Conservation (phyloP, 192 early-diverging fungal genomes). For the Rhizophagus sp. region DNA sequence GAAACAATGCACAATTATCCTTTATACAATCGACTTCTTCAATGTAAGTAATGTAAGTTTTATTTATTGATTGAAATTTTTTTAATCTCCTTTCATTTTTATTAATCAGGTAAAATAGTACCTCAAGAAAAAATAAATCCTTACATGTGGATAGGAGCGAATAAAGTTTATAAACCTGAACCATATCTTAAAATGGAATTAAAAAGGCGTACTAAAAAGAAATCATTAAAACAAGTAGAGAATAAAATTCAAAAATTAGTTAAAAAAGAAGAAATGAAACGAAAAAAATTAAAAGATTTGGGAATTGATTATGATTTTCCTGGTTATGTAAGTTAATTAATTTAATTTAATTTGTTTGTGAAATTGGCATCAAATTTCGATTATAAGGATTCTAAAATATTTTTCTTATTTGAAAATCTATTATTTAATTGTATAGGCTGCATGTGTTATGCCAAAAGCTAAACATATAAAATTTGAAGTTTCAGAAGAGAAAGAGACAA, state of each 20-base stretch:
- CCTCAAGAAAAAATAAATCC: conserved; percentile 73
- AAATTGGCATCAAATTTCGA: not conserved
- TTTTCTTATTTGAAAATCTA: not conserved
- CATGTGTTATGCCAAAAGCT: not conserved
- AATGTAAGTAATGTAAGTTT: conserved; percentile 54
- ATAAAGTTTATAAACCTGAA: conserved; percentile 67
- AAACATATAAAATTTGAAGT: not conserved
- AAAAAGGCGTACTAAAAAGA: conserved; percentile 65
- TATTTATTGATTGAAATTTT: conserved; percentile 13
- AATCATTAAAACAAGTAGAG: conserved; percentile 51
- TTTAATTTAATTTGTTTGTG: not conserved
- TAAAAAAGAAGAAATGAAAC: conserved; percentile 60
- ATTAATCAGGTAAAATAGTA: conserved; percentile 53
- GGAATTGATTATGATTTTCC: conserved; percentile 93
- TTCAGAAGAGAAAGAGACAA: not conserved
- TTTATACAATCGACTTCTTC: conserved; percentile 75
- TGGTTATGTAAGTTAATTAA: conserved; percentile 49
- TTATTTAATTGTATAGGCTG: not conserved
- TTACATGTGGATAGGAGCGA: conserved; percentile 68
- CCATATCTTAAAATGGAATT: conserved; percentile 60
- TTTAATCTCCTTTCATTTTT: conserved; percentile 34
- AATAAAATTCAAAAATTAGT: conserved; percentile 52
- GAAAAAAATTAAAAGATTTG: conserved; percentile 58
- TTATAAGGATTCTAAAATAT: too few species aligned
- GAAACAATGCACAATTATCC: conserved; percentile 98